These are phyloP conservation scores for Hyaloscypha bicolor DNA, from an alignment of 495 filamentous ascomycete species.

Conservation along the genomic window DNA sequence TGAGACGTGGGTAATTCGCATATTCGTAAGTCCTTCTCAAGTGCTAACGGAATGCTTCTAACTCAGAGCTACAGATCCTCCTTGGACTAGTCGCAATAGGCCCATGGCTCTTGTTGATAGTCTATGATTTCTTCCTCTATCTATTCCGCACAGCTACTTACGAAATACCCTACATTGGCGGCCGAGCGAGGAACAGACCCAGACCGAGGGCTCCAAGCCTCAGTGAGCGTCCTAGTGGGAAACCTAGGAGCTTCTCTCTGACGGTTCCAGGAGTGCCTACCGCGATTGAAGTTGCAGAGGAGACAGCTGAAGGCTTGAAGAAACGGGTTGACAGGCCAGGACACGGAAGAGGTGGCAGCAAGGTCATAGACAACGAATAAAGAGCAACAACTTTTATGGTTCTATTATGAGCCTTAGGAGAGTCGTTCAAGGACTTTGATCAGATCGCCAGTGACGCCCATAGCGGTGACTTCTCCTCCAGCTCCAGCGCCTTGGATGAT, in stretches of 20 bases:
- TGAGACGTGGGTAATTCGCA: constrained; percentile 64
- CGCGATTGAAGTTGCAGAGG: constrained; percentile 18
- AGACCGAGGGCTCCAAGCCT: constrained; percentile 67
- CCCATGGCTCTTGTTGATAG: constrained; percentile 65
- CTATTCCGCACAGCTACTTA: constrained; percentile 59
- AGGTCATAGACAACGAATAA: constrained; percentile 22
- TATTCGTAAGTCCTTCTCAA: constrained; percentile 57
- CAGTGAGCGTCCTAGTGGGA: constrained; percentile 59
- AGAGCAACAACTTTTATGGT: constrained; percentile 20
- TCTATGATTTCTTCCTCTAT: constrained; percentile 71
- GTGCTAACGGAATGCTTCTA: constrained; percentile 1
- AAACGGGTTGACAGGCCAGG: constrained; percentile 18
- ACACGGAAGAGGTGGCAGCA: constrained; percentile 13
- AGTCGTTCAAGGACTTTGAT: constrained; percentile 68
- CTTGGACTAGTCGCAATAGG: constrained; percentile 64
- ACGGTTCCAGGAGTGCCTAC: constrained; percentile 25
- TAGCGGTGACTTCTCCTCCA: constrained; percentile 92
- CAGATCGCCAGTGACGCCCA: constrained; percentile 90
- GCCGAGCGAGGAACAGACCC: constrained; percentile 61
- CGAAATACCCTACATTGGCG: constrained; percentile 64
- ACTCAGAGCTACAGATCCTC: constrained; percentile 51
- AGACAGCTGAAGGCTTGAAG: constrained; percentile 23
- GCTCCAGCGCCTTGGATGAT: constrained; percentile 95
- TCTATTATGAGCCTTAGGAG: constrained; percentile 15
- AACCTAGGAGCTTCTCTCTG: constrained; percentile 52